These are phyloP conservation scores for Apium graveolens DNA, from an alignment of 129 eudicot genomes.

Conservation along the genomic window DNA sequence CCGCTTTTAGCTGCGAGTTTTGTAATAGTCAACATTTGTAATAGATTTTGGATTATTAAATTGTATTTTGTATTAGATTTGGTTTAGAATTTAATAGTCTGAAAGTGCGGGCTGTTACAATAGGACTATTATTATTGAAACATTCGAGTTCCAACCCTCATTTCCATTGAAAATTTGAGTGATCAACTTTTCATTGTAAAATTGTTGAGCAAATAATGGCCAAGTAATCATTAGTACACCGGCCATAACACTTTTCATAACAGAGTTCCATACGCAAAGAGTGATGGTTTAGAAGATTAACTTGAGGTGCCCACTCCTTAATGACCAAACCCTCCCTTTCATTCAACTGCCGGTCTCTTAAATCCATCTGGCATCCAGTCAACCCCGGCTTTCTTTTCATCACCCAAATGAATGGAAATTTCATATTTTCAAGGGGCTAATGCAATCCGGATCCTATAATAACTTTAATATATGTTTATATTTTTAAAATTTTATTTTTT, in stretches of 20 bases:
- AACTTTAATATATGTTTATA: too few relatives aligned
- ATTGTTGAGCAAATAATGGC: constrained; percentile 1
- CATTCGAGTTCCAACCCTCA: background rate
- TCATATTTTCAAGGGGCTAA: constrained; percentile 30
- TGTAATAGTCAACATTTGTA: too few relatives aligned
- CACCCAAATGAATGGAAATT: constrained; percentile 39
- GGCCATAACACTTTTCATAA: background rate
- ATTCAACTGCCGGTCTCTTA: constrained; percentile 5
- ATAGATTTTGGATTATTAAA: too few relatives aligned
- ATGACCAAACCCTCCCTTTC: constrained; percentile 31
- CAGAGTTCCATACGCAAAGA: too few relatives aligned
- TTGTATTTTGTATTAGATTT: too few relatives aligned
- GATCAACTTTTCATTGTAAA: background rate
- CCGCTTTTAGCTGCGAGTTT: too few relatives aligned
- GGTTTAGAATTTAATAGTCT: too few relatives aligned
- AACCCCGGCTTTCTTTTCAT: background rate
- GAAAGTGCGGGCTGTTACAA: too few relatives aligned
- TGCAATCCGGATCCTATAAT: constrained; percentile 29
- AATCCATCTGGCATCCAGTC: constrained; percentile 36
- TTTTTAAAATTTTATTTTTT: too few relatives aligned
- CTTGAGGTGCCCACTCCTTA: constrained; percentile 36
- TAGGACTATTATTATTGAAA: background rate
- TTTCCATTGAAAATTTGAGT: background rate
- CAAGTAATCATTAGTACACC: background rate
- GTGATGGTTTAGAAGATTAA: constrained; percentile 32